phyloP scores from a whole-genome alignment of 2,329 filamentous ascomycete genomes.

The Colletotrichum truncatum region DNA sequence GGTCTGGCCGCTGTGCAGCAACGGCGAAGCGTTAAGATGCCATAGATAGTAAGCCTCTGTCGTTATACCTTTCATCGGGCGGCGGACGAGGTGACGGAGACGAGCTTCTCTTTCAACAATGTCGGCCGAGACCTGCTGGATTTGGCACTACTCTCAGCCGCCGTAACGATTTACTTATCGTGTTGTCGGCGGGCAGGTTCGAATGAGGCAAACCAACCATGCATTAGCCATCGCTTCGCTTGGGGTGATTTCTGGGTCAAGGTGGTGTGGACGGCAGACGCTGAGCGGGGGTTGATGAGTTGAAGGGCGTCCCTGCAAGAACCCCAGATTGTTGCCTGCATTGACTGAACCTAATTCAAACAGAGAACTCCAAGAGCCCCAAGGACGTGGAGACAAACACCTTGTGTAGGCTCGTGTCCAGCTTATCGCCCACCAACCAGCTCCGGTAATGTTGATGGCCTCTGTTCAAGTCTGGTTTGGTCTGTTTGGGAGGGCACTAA shows the following conservation, averaged over 20 bases:
- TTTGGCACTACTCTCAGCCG: background rate
- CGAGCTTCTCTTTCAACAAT: background rate
- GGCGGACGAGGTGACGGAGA: background rate
- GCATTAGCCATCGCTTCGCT: background rate
- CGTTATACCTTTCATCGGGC: background rate
- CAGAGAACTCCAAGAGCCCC: background rate
- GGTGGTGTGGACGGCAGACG: background rate
- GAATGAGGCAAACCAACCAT: too few relatives aligned
- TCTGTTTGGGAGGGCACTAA: background rate
- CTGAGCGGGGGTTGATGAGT: background rate
- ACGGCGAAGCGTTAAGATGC: background rate
- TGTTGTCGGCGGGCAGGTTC: background rate
- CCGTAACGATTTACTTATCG: background rate
- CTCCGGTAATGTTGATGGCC: background rate
- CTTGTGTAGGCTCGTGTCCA: background rate
- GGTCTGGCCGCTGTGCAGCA: background rate
- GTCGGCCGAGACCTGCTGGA: background rate
- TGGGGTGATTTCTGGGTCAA: background rate
- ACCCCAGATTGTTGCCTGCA: slow-evolving; percentile 9
- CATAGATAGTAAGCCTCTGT: slow-evolving; percentile 2
- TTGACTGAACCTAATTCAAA: background rate
- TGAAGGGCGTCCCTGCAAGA: slow-evolving; percentile 10
- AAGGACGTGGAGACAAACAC: background rate
- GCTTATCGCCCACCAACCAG: background rate
- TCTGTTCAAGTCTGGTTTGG: background rate